These are phyloP conservation scores for Venturia carpophila DNA, from an alignment of 2,329 filamentous ascomycete genomes.

Conservation along the genomic window DNA sequence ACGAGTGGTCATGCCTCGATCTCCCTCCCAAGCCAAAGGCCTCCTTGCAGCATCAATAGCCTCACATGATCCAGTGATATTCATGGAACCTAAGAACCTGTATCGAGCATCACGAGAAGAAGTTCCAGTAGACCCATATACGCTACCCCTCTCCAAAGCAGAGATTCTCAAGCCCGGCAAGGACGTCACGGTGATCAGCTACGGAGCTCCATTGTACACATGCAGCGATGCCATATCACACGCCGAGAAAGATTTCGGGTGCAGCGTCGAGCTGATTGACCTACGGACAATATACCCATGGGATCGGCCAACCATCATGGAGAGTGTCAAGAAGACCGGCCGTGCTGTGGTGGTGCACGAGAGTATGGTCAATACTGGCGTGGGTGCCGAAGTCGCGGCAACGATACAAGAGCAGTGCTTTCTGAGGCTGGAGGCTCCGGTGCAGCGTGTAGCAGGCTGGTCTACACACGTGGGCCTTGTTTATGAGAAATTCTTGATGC, in stretches of 20 bases:
- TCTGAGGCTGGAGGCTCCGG: constrained; percentile 72
- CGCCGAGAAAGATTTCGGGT: constrained; percentile 65
- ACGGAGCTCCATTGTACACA: constrained; percentile 81
- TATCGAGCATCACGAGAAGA: constrained; percentile 90
- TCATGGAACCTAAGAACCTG: constrained; percentile 90
- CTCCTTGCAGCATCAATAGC: constrained; percentile 67
- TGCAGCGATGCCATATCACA: constrained; percentile 65
- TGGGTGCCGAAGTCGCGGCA: constrained; percentile 83
- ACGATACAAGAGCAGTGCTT: constrained; percentile 86
- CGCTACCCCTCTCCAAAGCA: constrained; percentile 77
- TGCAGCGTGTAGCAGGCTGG: constrained; percentile 82
- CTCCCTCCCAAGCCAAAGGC: constrained; percentile 81
- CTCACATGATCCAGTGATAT: constrained; percentile 76
- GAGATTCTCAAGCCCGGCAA: constrained; percentile 74
- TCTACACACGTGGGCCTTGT: constrained; percentile 72
- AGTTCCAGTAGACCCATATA: constrained; percentile 72
- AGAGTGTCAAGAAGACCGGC: constrained; percentile 81
- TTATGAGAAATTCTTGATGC: constrained; percentile 65
- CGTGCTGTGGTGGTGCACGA: constrained; percentile 85
- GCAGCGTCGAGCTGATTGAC: constrained; percentile 79
- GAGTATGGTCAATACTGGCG: constrained; percentile 80
- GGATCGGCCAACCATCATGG: constrained; percentile 73
- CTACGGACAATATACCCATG: constrained; percentile 84
- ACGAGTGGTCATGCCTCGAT: constrained; percentile 77
- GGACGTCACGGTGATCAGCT: constrained; percentile 77